Evolutionary conservation across 768 basidiomycete genomes (phyloP).

Genomic region (Tylopilus intermedius): DNA sequence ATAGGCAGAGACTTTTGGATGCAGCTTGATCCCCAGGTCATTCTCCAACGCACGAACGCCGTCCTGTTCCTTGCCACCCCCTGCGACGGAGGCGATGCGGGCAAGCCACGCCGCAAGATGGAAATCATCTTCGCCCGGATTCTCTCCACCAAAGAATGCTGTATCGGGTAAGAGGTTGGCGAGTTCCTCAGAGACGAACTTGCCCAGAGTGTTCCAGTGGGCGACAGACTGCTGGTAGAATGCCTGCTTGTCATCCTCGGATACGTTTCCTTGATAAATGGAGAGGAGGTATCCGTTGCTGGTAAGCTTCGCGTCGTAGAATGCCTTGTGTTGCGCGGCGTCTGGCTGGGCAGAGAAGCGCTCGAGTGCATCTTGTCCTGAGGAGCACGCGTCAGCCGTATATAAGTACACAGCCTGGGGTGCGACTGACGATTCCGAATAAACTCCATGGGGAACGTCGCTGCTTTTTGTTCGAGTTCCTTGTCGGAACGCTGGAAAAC

Average conservation of each 20-base stretch:
- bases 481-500: constrained; percentile 39
- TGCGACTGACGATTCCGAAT: constrained; percentile 37
- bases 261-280: constrained; percentile 37
- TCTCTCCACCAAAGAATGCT: constrained; percentile 45
- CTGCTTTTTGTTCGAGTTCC: constrained; percentile 38
- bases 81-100: constrained; percentile 37
- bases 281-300: constrained; percentile 38
- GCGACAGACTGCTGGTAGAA: constrained; percentile 38
- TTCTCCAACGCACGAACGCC: constrained; percentile 37
- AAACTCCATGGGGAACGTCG: constrained; percentile 33
- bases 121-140: constrained; percentile 51
- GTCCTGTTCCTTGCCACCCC: constrained; percentile 34
- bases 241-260: constrained; percentile 30
- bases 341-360: constrained; percentile 32
- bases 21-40: constrained; percentile 34
- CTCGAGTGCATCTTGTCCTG: constrained; percentile 42
- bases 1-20: constrained; percentile 37
- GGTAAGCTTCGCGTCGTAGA: constrained; percentile 41
- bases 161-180: constrained; percentile 36
- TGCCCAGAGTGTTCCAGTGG: constrained; percentile 36
- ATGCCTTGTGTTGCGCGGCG: constrained; percentile 35
- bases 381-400: not conserved
- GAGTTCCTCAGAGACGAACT: constrained; percentile 38
- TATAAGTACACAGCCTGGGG: not conserved
- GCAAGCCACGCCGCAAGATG: constrained; percentile 52